Evolutionary conservation across 768 basidiomycete species (phyloP).

Genomic region (Tulasnella sp.): DNA sequence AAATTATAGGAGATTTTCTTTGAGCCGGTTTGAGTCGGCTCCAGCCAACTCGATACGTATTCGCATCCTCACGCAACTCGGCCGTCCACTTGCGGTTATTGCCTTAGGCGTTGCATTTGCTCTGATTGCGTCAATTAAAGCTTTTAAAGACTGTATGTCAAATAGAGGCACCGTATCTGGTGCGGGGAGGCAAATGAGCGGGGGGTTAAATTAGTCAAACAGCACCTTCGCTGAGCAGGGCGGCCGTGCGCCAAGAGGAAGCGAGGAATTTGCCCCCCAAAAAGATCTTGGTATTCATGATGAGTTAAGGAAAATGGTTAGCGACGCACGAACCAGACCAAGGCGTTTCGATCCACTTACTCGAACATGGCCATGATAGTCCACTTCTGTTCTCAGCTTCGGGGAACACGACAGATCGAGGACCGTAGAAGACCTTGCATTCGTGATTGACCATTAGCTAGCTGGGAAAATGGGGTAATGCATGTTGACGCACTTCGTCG

Average conservation of each 20-base stretch:
- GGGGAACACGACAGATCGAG: slow-evolving; percentile 87
- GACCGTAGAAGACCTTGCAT: slow-evolving; percentile 95
- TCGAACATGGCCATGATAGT: slow-evolving; percentile 92
- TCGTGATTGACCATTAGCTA: not conserved
- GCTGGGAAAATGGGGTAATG: not conserved
- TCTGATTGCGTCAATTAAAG: no score
- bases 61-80: no score
- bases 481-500: not conserved
- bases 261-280: no score
- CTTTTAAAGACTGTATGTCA: no score
- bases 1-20: not conserved
- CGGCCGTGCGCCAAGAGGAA: no score
- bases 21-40: not conserved
- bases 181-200: no score
- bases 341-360: slow-evolving; percentile 52
- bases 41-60: not conserved
- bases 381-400: slow-evolving; percentile 97
- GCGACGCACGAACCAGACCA: not conserved
- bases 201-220: no score
- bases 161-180: no score
- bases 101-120: not conserved
- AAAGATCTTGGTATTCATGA: not conserved
- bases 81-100: no score
- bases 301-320: not conserved
- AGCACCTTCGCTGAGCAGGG: no score